Base-by-base conservation (phyloP, 257 asterid genomes). In the Solanum boliviense region DNA sequence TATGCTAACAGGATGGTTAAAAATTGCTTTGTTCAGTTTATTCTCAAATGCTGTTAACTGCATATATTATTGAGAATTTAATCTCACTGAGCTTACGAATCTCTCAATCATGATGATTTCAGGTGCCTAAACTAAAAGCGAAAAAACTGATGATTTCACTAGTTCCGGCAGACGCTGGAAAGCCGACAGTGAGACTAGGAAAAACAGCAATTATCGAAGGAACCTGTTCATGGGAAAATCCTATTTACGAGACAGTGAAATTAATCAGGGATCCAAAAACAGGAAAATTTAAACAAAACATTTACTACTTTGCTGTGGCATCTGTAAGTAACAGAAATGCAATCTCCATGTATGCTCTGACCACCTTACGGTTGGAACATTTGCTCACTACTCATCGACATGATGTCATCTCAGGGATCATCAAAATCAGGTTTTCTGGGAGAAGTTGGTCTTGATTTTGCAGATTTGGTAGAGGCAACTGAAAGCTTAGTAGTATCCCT, bases 111-210 rank as follows among this genome's bases (percentile, higher is more conserved):
- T 89, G 44, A 87, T 86, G 70, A 87, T 87, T 46, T 83, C 95
- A 96, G 99, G 98, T 96, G 92, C 99, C 99, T 36, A 93, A 90
- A 91, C 88, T 95, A n/a, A 96, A 95, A 88, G 92, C 95, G 4
- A 96, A 96, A 88, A 91, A 91, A 88, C 94, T 96, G 84, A 93
- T 92, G 94, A 91, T 96, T 78, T 94, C 99, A 75, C 90, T 96
- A 91, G 96, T 93, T 89, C 99, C 99, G 7, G 98, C 95, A 18
- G 99, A 93, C 48, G 94, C 91, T n/a, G 99, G 98, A 85, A 96
- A 93, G 93, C 95, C 98, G 34, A 93, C 99, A 1, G 95, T 92
- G 48, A 93, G 95, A 89, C 90, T 96, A 86, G 89, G 97, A 44
- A 96, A 95, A 92, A 88, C 94, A 79, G 91, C 95, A 21, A 94